Conservation (phyloP, 2,329 filamentous ascomycete species). For the Sarocladium brachiariae region DNA sequence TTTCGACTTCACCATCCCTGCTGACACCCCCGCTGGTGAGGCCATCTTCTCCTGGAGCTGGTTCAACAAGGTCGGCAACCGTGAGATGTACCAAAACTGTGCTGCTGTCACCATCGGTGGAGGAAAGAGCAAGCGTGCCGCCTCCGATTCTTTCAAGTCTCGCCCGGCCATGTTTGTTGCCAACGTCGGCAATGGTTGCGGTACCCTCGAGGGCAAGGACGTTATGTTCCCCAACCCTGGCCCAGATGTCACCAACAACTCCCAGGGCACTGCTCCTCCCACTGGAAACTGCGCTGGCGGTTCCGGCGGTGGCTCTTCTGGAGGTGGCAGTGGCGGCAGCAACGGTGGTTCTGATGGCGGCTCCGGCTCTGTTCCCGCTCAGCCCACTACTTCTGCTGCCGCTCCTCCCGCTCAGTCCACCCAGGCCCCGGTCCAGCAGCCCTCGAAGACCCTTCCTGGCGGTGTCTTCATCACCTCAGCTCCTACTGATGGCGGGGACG, state of each 20-base stretch:
- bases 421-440: conserved; percentile 15
- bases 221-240: conserved; percentile 62
- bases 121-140: conserved; percentile 24
- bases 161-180: conserved; percentile 66
- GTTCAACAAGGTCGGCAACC: conserved; percentile 70
- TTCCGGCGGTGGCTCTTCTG: conserved; percentile 20
- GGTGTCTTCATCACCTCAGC: conserved; percentile 35
- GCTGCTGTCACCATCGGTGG: conserved; percentile 58
- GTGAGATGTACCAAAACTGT: conserved; percentile 87
- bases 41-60: conserved; percentile 70
- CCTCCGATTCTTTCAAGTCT: conserved; percentile 33
- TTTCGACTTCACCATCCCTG: conserved; percentile 61
- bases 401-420: conserved; percentile 16
- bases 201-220: conserved; percentile 49
- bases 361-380: neutral
- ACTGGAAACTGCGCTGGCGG: conserved; percentile 22
- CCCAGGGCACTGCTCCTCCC: conserved; percentile 29
- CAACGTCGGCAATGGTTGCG: conserved; percentile 57
- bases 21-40: conserved; percentile 51
- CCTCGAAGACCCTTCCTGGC: conserved; percentile 27
- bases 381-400: conserved; percentile 16
- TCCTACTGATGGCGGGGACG: conserved; percentile 13
- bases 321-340: conserved; percentile 12
- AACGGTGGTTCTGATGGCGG: conserved; percentile 12
- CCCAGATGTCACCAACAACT: conserved; percentile 37